A percentile compares a stretch with the other conserved stretches of the same genome.
These are phyloP conservation scores for Acephala macrosclerotiorum DNA, from an alignment of 2,329 filamentous ascomycete species.

Conservation along the genomic window DNA sequence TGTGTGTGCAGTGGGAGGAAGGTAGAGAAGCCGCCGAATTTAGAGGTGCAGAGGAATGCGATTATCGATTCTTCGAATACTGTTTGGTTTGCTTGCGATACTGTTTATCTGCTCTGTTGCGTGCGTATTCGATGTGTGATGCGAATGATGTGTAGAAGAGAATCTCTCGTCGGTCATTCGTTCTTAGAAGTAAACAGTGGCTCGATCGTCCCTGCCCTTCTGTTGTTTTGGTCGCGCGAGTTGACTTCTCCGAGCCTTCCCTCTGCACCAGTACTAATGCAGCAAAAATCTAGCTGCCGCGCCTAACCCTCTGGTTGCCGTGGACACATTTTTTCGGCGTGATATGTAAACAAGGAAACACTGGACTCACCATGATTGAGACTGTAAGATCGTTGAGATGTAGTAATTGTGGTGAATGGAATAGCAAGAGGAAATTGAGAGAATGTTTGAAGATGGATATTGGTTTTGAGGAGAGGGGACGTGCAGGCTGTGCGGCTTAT, in stretches of 20 bases:
- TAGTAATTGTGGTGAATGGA: no score
- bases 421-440: no score
- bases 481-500: not conserved
- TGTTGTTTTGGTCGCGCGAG: constrained; percentile 15
- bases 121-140: not conserved
- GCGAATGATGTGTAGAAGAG: not conserved
- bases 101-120: not conserved
- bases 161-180: not conserved
- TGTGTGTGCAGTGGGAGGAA: not conserved
- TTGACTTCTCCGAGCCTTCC: not conserved
- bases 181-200: not conserved
- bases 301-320: constrained; percentile 2
- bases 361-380: not conserved
- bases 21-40: not conserved
- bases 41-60: not conserved
- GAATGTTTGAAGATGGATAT: not conserved
- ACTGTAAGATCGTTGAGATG: not conserved
- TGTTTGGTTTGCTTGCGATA: not conserved
- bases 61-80: constrained; percentile 1
- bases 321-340: not conserved
- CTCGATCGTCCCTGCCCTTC: not conserved
- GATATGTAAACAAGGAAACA: not conserved
- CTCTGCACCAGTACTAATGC: constrained; percentile 4
- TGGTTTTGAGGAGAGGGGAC: not conserved
- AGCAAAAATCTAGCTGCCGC: not conserved